Base-by-base conservation (phyloP, 2,329 filamentous ascomycete genomes). In the Venturia nashicola region DNA sequence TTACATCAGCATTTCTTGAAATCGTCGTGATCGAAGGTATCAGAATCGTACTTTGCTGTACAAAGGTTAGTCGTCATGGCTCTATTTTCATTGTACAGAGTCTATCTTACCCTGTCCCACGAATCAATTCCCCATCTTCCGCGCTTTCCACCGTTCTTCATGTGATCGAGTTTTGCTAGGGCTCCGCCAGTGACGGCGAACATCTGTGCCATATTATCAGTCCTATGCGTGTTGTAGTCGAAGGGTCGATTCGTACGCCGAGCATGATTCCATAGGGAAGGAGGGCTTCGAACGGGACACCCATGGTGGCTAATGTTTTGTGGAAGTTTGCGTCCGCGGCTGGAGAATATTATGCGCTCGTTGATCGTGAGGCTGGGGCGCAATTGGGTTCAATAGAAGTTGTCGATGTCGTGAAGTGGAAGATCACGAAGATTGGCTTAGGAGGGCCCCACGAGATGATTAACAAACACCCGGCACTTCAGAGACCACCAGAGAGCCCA, bases 231-330 rank as follows among this genome's bases (percentile, higher is more conserved):
- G 8, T 57, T 9, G 11, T 16, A 39, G 16, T 27, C 32, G 18
- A 5, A 44, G 65, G 61, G 65, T 66, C 36, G 42, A 64, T 60
- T 76, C 82, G 67, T 81, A 86, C 83, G 72, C 75, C 80, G 64
- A 84, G 75, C 76, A 86, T 84, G 72, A 87, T 82, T 69, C 79
- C 84, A 72, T 86, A 86, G 60, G 84, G 84, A 70, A 87, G 72
- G 68, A 87, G 75, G 68, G 84, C 81, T 77, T 87, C 85, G 73
- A 87, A 87, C 55, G 85, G 85, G 67, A 87, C 82, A 75, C 83
- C 83, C 85, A 86, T 86, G 68, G 67, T 78, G 71, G 70, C 20
- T 57, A 14, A 9, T 36, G 27, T 36, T n/a, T 36, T 34, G 5
- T 9, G 18, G 7, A 32, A 57, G 1, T 18, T 57, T 36, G 32